Evolutionary conservation across 169 alveolate genomes (phyloP).

Genomic region (Eimeria acervulina): DNA sequence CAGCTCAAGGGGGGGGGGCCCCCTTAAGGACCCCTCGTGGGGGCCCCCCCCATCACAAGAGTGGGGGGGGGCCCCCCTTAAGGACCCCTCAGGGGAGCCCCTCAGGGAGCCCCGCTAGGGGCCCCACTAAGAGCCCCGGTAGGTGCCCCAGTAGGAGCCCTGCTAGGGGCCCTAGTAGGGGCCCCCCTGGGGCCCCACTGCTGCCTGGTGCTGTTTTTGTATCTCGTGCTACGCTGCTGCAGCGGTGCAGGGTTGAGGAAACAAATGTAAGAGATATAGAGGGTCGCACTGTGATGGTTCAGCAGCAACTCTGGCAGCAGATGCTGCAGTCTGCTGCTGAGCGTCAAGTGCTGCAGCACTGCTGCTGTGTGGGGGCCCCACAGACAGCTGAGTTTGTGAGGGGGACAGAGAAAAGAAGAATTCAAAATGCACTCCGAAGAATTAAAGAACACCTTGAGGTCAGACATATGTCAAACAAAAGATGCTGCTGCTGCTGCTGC

Average conservation of each 20-base stretch:
- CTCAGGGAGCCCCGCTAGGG: not conserved
- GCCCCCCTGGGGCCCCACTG: not conserved
- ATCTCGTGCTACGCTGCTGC: slow-evolving; percentile 70
- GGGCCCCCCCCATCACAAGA: slow-evolving; percentile 7
- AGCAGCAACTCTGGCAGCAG: slow-evolving; percentile 70
- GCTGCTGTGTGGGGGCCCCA: slow-evolving; percentile 63
- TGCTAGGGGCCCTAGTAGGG: not conserved
- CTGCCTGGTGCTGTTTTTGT: slow-evolving; percentile 29
- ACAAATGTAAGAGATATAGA: not conserved
- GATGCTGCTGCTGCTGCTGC: slow-evolving; percentile 9
- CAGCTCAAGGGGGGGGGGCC: not conserved
- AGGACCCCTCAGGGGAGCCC: not conserved
- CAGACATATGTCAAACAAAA: not conserved
- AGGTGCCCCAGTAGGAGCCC: not conserved
- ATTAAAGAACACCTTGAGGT: slow-evolving; percentile 76
- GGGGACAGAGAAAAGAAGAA: slow-evolving; percentile 33
- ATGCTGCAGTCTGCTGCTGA: slow-evolving; percentile 24
- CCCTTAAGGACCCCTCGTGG: not conserved
- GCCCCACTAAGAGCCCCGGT: not conserved
- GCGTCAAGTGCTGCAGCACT: slow-evolving; percentile 38
- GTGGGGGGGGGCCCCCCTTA: not conserved
- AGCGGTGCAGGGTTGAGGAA: slow-evolving; percentile 1
- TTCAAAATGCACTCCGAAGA: slow-evolving; percentile 70
- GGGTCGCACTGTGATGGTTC: slow-evolving; percentile 19
- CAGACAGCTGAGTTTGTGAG: slow-evolving; percentile 22